A percentile compares a stretch with the other conserved stretches of the same genome.
phyloP scores from a whole-genome alignment of 2,329 filamentous ascomycete genomes.

The Dactylellina cionopaga region DNA sequence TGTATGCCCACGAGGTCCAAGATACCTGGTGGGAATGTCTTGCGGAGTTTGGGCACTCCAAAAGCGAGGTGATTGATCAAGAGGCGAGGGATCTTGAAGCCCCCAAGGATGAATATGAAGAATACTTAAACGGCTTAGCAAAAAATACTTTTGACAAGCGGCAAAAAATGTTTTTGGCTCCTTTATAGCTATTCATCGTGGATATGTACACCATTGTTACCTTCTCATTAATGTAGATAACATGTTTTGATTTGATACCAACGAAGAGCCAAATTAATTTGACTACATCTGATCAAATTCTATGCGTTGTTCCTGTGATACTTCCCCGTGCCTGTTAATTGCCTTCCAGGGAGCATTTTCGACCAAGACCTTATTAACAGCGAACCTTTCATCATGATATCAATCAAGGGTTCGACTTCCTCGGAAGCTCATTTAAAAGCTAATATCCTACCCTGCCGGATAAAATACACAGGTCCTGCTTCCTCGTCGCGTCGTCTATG shows the following conservation, averaged over 20 bases:
- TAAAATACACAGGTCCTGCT: slow-evolving; percentile 50
- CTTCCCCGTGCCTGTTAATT: not conserved
- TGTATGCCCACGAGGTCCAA: slow-evolving; percentile 18
- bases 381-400: slow-evolving; percentile 30
- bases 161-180: not conserved
- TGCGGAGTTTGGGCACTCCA: not conserved
- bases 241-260: too few species aligned
- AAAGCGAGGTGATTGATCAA: not conserved
- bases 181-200: too few species aligned
- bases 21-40: slow-evolving; percentile 33
- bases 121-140: slow-evolving; percentile 9
- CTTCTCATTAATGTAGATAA: too few species aligned
- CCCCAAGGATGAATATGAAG: slow-evolving; percentile 13
- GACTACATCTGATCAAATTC: too few species aligned
- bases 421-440: slow-evolving; percentile 27
- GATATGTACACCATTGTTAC: too few species aligned
- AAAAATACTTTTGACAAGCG: not conserved
- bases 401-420: slow-evolving; percentile 18
- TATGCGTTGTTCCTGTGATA: slow-evolving; percentile 9
- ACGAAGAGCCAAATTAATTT: too few species aligned
- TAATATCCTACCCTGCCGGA: slow-evolving; percentile 43
- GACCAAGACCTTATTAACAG: too few species aligned
- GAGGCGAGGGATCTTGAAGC: slow-evolving; percentile 24
- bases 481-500: slow-evolving; percentile 47
- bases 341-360: too few species aligned